These are phyloP conservation scores for Ustilago curta DNA, from an alignment of 1,284 basidiomycete species.

Conservation along the genomic window DNA sequence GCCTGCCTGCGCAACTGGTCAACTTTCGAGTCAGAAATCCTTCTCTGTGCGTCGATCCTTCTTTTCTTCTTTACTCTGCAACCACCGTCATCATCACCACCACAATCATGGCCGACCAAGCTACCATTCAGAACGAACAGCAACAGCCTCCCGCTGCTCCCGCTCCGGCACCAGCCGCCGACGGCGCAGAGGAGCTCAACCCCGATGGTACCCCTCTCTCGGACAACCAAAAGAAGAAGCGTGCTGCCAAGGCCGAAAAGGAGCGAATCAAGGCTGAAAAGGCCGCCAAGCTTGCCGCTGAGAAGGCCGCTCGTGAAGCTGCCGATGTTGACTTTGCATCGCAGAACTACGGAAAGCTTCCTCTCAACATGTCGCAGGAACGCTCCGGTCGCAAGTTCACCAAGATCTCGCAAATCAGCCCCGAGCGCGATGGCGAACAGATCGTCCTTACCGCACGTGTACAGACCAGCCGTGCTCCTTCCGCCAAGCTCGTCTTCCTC, in stretches of 20 bases:
- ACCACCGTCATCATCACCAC: constrained; percentile 4
- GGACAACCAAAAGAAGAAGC: constrained; percentile 93
- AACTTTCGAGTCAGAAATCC: constrained; percentile 38
- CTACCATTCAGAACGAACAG: constrained; percentile 38
- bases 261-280: constrained; percentile 77
- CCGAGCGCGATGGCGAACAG: constrained; percentile 79
- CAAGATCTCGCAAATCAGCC: constrained; percentile 78
- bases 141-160: constrained; percentile 17
- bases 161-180: constrained; percentile 13
- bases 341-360: constrained; percentile 88
- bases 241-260: constrained; percentile 91
- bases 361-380: constrained; percentile 90
- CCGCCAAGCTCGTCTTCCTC: constrained; percentile 91
- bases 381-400: constrained; percentile 72
- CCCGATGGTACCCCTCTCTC: constrained; percentile 73
- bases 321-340: constrained; percentile 85
- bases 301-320: constrained; percentile 80
- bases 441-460: constrained; percentile 90
- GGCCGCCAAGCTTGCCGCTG: constrained; percentile 82
- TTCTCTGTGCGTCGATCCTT: constrained; percentile 3
- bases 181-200: constrained; percentile 55
- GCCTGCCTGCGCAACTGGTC: neutral
- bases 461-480: constrained; percentile 83
- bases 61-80: constrained; percentile 5
- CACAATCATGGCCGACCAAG: constrained; percentile 44